Conservation (phyloP, 805 yeast species). For the Schwanniomyces pseudopolymorphus region DNA sequence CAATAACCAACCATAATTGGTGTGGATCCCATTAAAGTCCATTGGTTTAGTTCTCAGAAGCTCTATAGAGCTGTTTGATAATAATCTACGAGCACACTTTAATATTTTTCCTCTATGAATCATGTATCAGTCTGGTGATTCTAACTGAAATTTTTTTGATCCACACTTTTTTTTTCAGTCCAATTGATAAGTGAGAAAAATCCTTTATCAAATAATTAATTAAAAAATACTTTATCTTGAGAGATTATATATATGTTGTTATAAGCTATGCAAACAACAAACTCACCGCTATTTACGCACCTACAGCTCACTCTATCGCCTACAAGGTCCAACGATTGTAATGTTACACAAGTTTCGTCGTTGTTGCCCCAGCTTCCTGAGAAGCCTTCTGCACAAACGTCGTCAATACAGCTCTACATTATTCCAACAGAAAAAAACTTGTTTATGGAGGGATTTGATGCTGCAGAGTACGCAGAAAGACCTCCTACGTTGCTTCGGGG, state of each 20-base stretch:
- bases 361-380: constrained; percentile 50
- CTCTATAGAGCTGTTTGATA: neutral
- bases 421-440: constrained; percentile 78
- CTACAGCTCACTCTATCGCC: constrained; percentile 22
- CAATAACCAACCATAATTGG: constrained; percentile 21
- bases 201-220: neutral
- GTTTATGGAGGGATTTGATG: constrained; percentile 79
- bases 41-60: constrained; percentile 6
- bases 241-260: neutral
- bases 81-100: neutral
- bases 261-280: constrained; percentile 10
- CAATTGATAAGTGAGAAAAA: neutral
- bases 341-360: constrained; percentile 7
- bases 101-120: neutral
- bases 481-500: constrained; percentile 86
- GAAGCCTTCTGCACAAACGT: constrained; percentile 59
- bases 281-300: constrained; percentile 28
- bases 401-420: constrained; percentile 67
- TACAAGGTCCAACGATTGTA: constrained; percentile 3
- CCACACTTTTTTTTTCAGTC: neutral
- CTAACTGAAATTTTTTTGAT: neutral
- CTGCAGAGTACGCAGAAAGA: constrained; percentile 57
- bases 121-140: neutral
- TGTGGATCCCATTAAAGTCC: constrained; percentile 11
- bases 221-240: neutral